Percentiles rank a stretch among this genome's conserved stretches.
phyloP scores from a whole-genome alignment of 2,329 filamentous ascomycete genomes.

The Neocatenulostroma microsporum region DNA sequence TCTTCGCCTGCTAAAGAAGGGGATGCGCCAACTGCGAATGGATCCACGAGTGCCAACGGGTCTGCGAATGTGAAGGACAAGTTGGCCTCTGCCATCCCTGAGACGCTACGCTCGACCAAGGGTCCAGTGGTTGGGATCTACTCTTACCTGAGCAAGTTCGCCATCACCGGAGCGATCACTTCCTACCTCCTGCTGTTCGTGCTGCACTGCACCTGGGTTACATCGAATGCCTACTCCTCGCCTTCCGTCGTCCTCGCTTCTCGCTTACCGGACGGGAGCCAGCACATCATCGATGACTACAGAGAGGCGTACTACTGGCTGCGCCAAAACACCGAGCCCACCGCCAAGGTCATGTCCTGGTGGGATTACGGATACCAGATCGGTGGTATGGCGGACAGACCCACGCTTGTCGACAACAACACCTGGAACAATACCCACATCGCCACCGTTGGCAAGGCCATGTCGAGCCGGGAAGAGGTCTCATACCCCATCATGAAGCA shows the following conservation, averaged over 20 bases:
- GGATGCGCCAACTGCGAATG: slow-evolving; percentile 26
- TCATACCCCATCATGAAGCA: slow-evolving; percentile 98
- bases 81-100: slow-evolving; percentile 46
- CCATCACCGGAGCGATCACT: slow-evolving; percentile 64
- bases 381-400: slow-evolving; percentile 96
- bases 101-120: slow-evolving; percentile 60
- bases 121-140: slow-evolving; percentile 78
- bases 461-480: slow-evolving; percentile 95
- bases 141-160: slow-evolving; percentile 65
- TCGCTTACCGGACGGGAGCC: slow-evolving; percentile 82
- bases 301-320: slow-evolving; percentile 99
- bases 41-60: slow-evolving; percentile 32
- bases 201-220: slow-evolving; percentile 98
- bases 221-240: slow-evolving; percentile 96
- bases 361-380: slow-evolving; percentile 99
- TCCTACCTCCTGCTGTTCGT: slow-evolving; percentile 89
- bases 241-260: slow-evolving; percentile 94
- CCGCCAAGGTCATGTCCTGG: slow-evolving; percentile 99
- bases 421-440: slow-evolving; percentile 99
- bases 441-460: slow-evolving; percentile 96
- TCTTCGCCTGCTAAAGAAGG: slow-evolving; percentile 48
- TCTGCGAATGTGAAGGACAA: slow-evolving; percentile 43
- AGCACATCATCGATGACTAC: slow-evolving; percentile 99
- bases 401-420: slow-evolving; percentile 97
- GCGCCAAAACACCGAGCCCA: slow-evolving; percentile 86